Percentiles rank a stretch among this genome's conserved stretches.
These are phyloP conservation scores for Solanum lycopersicoides DNA, from an alignment of 257 asterid genomes.

Conservation along the genomic window DNA sequence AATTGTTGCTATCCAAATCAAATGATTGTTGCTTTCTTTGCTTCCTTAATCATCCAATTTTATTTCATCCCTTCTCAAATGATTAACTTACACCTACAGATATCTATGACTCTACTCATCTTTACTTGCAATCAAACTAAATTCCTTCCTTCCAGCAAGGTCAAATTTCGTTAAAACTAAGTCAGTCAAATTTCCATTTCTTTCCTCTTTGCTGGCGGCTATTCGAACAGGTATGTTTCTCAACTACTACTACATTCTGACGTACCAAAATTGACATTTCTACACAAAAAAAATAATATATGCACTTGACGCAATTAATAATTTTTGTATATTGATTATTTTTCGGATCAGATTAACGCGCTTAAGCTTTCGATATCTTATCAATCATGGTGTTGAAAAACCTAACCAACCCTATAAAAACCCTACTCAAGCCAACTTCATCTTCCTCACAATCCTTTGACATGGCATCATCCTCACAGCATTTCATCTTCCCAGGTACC, in stretches of 20 bases:
- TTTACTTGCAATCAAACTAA: neutral
- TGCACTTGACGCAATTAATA: neutral
- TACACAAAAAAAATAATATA: neutral
- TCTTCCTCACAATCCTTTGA: neutral
- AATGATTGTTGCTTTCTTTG: neutral
- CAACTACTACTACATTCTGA: neutral
- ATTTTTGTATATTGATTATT: no score
- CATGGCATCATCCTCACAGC: conserved; percentile 11
- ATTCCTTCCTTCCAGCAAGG: neutral
- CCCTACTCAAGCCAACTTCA: neutral
- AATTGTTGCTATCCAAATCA: no score
- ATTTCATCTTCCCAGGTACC: conserved; percentile 65
- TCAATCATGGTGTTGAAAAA: conserved; percentile 5
- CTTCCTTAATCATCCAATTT: neutral
- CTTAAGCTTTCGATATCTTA: neutral
- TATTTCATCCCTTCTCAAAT: neutral
- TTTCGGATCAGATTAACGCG: neutral
- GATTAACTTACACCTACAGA: neutral
- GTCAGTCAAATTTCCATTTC: neutral
- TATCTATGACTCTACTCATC: neutral
- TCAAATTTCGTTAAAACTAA: neutral
- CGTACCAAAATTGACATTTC: neutral
- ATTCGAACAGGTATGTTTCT: neutral
- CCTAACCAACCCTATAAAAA: conserved; percentile 4
- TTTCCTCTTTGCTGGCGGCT: neutral